phyloP scores from a whole-genome alignment of 1,284 basidiomycete species.

The Boletus holoroseus region DNA sequence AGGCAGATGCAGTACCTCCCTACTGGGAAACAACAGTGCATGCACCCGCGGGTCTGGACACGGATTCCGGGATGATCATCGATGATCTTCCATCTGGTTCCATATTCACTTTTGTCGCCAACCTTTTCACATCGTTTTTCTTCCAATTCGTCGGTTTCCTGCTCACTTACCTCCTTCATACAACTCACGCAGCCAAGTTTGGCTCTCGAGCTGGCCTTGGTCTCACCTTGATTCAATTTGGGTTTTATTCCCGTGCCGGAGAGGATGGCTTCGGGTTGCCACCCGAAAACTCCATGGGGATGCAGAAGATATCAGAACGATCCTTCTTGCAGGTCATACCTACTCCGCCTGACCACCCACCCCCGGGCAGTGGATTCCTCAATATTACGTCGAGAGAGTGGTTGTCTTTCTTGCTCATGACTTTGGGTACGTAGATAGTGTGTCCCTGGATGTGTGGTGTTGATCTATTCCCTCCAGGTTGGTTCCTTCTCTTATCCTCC shows the following conservation, averaged over 20 bases:
- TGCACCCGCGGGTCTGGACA: conserved; percentile 51
- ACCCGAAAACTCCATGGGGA: conserved; percentile 1
- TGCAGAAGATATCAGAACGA: conserved; percentile 9
- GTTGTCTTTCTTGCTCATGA: conserved; percentile 89
- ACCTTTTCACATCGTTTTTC: conserved; percentile 84
- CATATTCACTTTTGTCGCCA: conserved; percentile 67
- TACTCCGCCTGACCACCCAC: conserved; percentile 17
- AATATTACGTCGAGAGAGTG: conserved; percentile 59
- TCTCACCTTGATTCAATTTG: conserved; percentile 89
- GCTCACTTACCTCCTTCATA: conserved; percentile 88
- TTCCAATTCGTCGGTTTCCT: conserved; percentile 98
- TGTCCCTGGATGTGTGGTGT: neutral
- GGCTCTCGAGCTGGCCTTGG: conserved; percentile 94
- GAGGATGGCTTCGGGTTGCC: conserved; percentile 25
- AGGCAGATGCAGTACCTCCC: conserved; percentile 86
- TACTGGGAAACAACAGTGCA: conserved; percentile 98
- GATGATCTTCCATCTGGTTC: conserved; percentile 71
- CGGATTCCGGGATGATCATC: conserved; percentile 62
- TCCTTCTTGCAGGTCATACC: conserved; percentile 12
- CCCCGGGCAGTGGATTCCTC: conserved; percentile 16
- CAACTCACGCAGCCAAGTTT: conserved; percentile 92
- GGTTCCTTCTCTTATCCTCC: conserved; percentile 82
- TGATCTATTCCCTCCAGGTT: conserved; percentile 45
- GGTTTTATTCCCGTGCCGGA: conserved; percentile 51
- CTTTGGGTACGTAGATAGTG: conserved; percentile 50